Evolutionary conservation across 1,284 basidiomycete genomes (phyloP), one percentile per base, ranked within the genome.

Genomic region (Schizopora paradoxa): DNA sequence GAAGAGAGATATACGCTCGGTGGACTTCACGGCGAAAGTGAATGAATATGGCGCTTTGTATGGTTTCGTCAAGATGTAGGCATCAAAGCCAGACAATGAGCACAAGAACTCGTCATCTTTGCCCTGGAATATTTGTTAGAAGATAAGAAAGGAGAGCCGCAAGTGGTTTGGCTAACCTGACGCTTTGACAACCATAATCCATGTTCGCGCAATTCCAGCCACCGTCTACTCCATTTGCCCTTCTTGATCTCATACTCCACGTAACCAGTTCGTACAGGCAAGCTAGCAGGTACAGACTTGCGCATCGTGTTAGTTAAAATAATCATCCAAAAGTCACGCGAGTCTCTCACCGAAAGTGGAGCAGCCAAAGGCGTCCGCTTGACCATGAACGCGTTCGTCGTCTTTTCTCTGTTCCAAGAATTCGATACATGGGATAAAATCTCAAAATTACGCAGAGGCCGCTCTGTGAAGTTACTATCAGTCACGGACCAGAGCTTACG

Each of bases 211-310:
- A 94, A 74, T 58, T 86, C 80, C 57, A 95, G 70, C 78, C 82
- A 93, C 22, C 90, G 77, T 64, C 93, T 95, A 49, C 72, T 82
- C 92, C 92, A 96, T 64, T 94, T 94, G 31, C 91, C 91, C 49
- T 83, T 79, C 66, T 91, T 93, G 43, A 72, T 73, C 67, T 94
- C 88, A 73, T 82, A 85, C 62, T 93, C 86, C 13, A 94, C 77
- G 61, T 82, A 91, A 4, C 82, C 82, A 34, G 79, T 74, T 58
- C 76, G 70, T 18, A 69, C 74, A 4, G 90, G 90, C 3, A 86
- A 80, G 53, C 73, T 79, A 1, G 75, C 66, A 5, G 88, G 88
- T 33, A 91, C 74, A 36, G 75, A 75, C 83, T 87, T 54, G 26
- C 45, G 23, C 21, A 29, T 53, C 52, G 43, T 32, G 53, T n/a